Conservation (phyloP, 1,284 basidiomycete genomes). For the Pholiota adiposa region DNA sequence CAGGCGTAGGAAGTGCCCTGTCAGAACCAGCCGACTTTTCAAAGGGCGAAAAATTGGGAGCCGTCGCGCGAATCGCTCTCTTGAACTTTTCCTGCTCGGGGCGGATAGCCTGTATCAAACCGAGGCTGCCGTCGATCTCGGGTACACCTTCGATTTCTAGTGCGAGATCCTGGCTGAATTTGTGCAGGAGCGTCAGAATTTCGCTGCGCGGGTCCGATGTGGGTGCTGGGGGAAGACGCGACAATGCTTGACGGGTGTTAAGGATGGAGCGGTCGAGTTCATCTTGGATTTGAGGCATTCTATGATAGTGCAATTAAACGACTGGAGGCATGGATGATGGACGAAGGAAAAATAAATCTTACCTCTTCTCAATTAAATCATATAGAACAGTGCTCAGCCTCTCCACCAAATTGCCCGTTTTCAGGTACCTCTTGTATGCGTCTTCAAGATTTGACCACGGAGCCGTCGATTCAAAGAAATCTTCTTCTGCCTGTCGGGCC, state of each 20-base stretch:
- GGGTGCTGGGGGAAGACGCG: constrained; percentile 53
- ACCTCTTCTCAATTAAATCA: constrained; percentile 62
- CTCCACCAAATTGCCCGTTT: constrained; percentile 58
- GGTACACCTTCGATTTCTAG: constrained; percentile 56
- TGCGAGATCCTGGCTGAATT: constrained; percentile 49
- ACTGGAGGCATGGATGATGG: not conserved
- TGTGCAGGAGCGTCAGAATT: constrained; percentile 49
- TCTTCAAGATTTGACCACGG: constrained; percentile 62
- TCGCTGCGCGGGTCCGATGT: constrained; percentile 60
- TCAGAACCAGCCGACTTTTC: constrained; percentile 30
- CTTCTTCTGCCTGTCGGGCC: constrained; percentile 62
- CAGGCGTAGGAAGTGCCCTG: constrained; percentile 25
- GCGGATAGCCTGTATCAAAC: constrained; percentile 58
- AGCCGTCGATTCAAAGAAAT: constrained; percentile 62
- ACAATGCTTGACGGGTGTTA: constrained; percentile 40
- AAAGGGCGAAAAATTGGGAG: constrained; percentile 55
- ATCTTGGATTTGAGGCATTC: constrained; percentile 63
- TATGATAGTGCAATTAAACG: not conserved
- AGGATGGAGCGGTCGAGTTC: constrained; percentile 43
- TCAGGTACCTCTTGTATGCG: constrained; percentile 52
- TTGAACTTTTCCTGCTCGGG: constrained; percentile 53
- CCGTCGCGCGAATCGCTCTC: constrained; percentile 50
- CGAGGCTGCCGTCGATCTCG: constrained; percentile 28
- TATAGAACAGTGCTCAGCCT: constrained; percentile 59
- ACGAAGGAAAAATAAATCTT: constrained; percentile 9